phyloP scores from a whole-genome alignment of 495 filamentous ascomycete genomes.

The Aspergillus bridgeri region DNA sequence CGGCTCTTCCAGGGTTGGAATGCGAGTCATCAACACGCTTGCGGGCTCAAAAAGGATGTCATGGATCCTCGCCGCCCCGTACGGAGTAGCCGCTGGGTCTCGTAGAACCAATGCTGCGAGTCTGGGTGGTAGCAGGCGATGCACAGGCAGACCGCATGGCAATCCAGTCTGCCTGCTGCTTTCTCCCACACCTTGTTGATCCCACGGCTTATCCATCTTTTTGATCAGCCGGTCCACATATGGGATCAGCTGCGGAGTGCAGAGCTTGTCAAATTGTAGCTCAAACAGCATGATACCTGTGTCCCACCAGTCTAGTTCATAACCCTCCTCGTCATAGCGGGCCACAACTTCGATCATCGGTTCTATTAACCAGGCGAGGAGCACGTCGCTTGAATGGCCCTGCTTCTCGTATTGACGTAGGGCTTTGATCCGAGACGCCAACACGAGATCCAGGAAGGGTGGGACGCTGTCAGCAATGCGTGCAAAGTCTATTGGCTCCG shows the following conservation, averaged over 20 bases:
- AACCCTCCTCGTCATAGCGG: background rate
- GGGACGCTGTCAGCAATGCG: background rate
- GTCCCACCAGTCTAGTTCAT: no score
- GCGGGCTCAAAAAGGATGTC: background rate
- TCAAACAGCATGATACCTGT: no score
- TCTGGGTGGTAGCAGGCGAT: background rate
- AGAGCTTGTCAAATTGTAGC: no score
- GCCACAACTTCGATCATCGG: background rate
- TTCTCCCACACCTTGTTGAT: no score
- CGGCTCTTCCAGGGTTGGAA: background rate
- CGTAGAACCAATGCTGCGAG: background rate
- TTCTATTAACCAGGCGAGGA: background rate
- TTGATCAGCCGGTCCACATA: no score
- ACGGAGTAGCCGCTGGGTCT: background rate
- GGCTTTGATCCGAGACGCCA: background rate
- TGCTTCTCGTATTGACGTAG: background rate
- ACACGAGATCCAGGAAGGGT: background rate
- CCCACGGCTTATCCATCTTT: no score
- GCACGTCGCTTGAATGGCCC: background rate
- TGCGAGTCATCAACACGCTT: background rate
- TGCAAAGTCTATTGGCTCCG: background rate
- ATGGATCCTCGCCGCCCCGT: background rate
- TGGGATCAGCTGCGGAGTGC: no score
- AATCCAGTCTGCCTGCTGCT: background rate
- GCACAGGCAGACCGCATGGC: background rate